Percentiles rank a stretch among this genome's conserved stretches.
These are phyloP conservation scores for Talaromyces sp. DNA, from an alignment of 2,329 filamentous ascomycete genomes.

Conservation along the genomic window DNA sequence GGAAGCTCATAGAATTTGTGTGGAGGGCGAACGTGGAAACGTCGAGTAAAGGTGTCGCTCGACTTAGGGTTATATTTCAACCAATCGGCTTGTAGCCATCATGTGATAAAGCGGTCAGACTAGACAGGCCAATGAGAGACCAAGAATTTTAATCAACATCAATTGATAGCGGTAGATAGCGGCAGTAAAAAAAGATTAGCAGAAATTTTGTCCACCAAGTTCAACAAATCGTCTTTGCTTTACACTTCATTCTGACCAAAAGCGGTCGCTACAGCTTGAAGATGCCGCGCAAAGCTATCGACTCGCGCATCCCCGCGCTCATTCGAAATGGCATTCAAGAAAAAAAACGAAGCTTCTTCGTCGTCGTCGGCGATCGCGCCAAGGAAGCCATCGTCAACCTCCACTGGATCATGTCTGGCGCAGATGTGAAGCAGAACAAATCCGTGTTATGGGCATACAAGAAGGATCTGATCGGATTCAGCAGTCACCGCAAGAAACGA, in stretches of 20 bases:
- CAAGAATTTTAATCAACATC: background rate
- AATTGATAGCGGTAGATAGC: slow-evolving; percentile 21
- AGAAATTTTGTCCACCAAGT: slow-evolving; percentile 14
- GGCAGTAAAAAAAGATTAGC: slow-evolving; percentile 27
- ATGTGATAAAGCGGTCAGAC: slow-evolving; percentile 13
- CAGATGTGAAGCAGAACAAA: slow-evolving; percentile 92
- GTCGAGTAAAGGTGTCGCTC: background rate
- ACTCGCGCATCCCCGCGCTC: slow-evolving; percentile 84
- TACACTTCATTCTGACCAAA: background rate
- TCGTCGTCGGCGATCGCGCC: slow-evolving; percentile 86
- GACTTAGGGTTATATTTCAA: no score
- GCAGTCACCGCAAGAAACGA: slow-evolving; percentile 94
- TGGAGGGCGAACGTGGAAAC: background rate
- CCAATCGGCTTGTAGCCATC: slow-evolving; percentile 3
- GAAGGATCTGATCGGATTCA: slow-evolving; percentile 92
- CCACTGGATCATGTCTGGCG: slow-evolving; percentile 87
- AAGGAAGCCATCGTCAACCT: slow-evolving; percentile 97
- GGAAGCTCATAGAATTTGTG: background rate
- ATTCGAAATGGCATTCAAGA: slow-evolving; percentile 87
- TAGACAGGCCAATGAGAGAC: background rate
- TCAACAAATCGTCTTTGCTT: background rate
- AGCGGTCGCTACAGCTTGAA: slow-evolving; percentile 15
- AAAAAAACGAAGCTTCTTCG: slow-evolving; percentile 97
- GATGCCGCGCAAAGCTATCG: slow-evolving; percentile 57
- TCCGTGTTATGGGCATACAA: slow-evolving; percentile 98